Base-by-base conservation (phyloP, 2,329 filamentous ascomycete species). In the Aspergillus sp. region DNA sequence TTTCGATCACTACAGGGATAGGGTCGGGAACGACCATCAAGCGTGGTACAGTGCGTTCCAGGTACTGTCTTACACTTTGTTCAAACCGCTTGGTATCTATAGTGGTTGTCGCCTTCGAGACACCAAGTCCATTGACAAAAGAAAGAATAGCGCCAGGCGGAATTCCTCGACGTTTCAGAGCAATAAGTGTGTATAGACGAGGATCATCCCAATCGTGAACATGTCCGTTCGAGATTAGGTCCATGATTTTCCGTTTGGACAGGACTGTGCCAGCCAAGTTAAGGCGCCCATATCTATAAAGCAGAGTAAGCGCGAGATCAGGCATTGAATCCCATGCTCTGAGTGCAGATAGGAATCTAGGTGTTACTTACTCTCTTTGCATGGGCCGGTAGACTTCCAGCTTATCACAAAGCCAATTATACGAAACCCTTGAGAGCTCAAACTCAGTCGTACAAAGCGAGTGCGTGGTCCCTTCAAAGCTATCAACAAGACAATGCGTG, bases 181-280 rank as follows among this genome's bases (percentile, higher is more conserved):
- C 91, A 58, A 93, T 91, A n/a, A 96, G 80, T 1, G 92, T 96
- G 76, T 90, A 96, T 6, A 97, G 81, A 35, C 93, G 85, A 15
- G 93, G 93, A 68, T 96, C 93, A 66, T 96, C 90, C 91, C 92
- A 97, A 53, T 85, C 90, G 39, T 89, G 85, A 7, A 97, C 93
- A 63, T 87, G 81, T 17, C 86, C 85, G 51, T 90, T 84, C 46
- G 87, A 82, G 2, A 96, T 90, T 5, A 96, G 79, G 75, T 89
- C 88, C 61, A 87, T 83, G 61, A 96, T 89, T 69, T 90, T 88
- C 55, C 93, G 85, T 79, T 97, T 96, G 23, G 88, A 92, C 57
- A 96, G 82, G 54, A 97, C 88, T 0, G 92, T 96, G 14, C 92
- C 91, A 11, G 86, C 87, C 35, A 97, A 83, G 64, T 90, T 95